phyloP scores from a whole-genome alignment of 495 filamentous ascomycete genomes.

The Pseudotulostoma volvatum region DNA sequence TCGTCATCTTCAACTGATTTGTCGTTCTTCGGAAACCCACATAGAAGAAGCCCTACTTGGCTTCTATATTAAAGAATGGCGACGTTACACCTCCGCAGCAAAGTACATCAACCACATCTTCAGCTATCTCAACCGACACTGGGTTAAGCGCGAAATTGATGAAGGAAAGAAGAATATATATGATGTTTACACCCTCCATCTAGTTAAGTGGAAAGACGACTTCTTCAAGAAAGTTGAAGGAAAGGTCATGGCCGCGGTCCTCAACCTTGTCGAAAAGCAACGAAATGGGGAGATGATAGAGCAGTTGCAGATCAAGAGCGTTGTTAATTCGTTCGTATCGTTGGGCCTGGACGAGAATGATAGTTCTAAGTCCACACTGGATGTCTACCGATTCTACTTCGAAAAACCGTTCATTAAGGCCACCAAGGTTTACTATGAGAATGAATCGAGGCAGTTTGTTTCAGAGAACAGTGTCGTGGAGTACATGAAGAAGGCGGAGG shows the following conservation, averaged over 20 bases:
- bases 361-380: slow-evolving; percentile 80
- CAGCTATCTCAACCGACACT: slow-evolving; percentile 92
- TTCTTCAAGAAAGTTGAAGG: slow-evolving; percentile 70
- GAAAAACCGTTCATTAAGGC: slow-evolving; percentile 81
- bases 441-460: slow-evolving; percentile 85
- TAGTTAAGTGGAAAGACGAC: slow-evolving; percentile 86
- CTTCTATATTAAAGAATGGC: slow-evolving; percentile 97
- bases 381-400: slow-evolving; percentile 85
- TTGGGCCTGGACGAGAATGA: slow-evolving; percentile 89
- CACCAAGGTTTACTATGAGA: slow-evolving; percentile 72
- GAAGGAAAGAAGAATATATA: slow-evolving; percentile 98
- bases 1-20: slow-evolving; percentile 50
- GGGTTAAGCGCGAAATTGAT: slow-evolving; percentile 98
- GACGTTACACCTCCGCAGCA: slow-evolving; percentile 83
- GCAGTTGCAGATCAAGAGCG: slow-evolving; percentile 87
- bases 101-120: slow-evolving; percentile 97
- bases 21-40: slow-evolving; percentile 53
- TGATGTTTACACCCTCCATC: slow-evolving; percentile 91
- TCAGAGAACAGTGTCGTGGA: slow-evolving; percentile 96
- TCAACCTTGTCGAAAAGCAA: slow-evolving; percentile 94
- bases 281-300: slow-evolving; percentile 97
- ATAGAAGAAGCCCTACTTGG: slow-evolving; percentile 75
- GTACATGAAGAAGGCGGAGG: slow-evolving; percentile 99
- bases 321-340: slow-evolving; percentile 94
- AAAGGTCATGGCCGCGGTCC: slow-evolving; percentile 86